These are phyloP conservation scores for Lagenaria siceraria DNA, from an alignment of 306 rosid genomes.

Conservation along the genomic window DNA sequence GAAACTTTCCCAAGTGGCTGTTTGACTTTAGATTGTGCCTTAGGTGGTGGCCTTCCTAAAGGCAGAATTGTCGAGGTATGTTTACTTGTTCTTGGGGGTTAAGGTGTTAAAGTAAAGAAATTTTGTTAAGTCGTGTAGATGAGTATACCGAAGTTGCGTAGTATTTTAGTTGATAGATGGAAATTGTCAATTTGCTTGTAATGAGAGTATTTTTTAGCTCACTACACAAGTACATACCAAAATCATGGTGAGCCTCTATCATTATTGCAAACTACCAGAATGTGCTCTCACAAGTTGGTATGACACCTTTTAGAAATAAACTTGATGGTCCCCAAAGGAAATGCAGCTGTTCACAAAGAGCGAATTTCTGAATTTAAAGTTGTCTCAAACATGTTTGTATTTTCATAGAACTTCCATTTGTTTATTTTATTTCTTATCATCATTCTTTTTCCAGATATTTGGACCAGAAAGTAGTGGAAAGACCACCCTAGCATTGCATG, in stretches of 20 bases:
- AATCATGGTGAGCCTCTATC: neutral
- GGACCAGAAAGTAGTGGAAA: slow-evolving; percentile 99
- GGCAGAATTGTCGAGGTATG: slow-evolving; percentile 98
- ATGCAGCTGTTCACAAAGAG: neutral
- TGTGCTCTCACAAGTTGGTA: neutral
- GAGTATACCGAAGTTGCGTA: neutral
- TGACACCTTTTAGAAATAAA: neutral
- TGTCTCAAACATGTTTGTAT: neutral
- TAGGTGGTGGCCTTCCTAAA: slow-evolving; percentile 95
- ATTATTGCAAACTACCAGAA: neutral
- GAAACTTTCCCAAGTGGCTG: slow-evolving; percentile 99
- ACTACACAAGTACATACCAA: neutral
- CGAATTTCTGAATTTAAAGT: neutral
- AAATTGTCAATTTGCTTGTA: neutral
- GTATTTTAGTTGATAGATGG: neutral
- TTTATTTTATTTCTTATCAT: neutral
- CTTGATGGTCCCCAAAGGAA: neutral
- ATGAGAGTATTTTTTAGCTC: neutral
- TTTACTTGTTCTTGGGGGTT: neutral
- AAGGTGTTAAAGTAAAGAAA: neutral
- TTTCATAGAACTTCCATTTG: neutral
- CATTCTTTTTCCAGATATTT: slow-evolving; percentile 44
- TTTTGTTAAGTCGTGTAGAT: neutral
- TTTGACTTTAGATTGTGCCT: slow-evolving; percentile 84
- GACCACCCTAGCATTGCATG: slow-evolving; percentile 96